A percentile compares a stretch with the other conserved stretches of the same genome.
phyloP scores from a whole-genome alignment of 345 rosid species.

The Populus pruinosa region DNA sequence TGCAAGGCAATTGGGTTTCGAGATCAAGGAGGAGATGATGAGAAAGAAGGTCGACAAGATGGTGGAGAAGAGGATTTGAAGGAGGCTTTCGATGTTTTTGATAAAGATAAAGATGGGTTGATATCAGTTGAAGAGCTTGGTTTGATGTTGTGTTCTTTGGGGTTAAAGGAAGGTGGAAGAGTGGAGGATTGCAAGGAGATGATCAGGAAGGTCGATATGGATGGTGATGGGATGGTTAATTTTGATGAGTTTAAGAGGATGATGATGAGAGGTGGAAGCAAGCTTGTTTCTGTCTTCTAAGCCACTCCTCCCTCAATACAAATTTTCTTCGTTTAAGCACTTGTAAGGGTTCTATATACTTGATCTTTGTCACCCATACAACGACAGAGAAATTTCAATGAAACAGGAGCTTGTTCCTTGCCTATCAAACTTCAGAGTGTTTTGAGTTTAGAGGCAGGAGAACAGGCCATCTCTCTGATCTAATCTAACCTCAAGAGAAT shows the following conservation, averaged over 20 bases:
- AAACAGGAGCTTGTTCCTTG: neutral
- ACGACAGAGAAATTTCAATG: neutral
- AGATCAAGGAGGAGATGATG: neutral
- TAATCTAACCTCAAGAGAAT: neutral
- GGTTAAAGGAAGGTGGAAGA: conserved; percentile 21
- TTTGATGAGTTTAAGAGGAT: conserved; percentile 28
- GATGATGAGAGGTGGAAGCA: conserved; percentile 12
- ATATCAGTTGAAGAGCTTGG: conserved; percentile 27
- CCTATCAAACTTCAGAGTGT: neutral
- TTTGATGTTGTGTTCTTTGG: conserved; percentile 14
- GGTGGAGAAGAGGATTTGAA: conserved; percentile 16
- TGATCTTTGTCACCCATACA: neutral
- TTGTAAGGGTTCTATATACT: neutral
- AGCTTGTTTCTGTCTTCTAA: conserved; percentile 14
- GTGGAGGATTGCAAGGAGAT: conserved; percentile 22
- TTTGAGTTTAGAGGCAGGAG: neutral
- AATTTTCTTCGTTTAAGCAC: neutral
- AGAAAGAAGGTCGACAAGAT: neutral
- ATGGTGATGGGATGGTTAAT: conserved; percentile 33
- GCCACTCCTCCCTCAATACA: neutral
- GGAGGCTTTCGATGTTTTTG: conserved; percentile 34
- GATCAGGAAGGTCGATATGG: conserved; percentile 24
- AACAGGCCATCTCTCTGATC: neutral
- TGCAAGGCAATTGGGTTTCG: neutral
- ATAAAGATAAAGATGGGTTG: conserved; percentile 27